phyloP scores from a whole-genome alignment of 441 rosid species.

The Gossypium davidsonii region DNA sequence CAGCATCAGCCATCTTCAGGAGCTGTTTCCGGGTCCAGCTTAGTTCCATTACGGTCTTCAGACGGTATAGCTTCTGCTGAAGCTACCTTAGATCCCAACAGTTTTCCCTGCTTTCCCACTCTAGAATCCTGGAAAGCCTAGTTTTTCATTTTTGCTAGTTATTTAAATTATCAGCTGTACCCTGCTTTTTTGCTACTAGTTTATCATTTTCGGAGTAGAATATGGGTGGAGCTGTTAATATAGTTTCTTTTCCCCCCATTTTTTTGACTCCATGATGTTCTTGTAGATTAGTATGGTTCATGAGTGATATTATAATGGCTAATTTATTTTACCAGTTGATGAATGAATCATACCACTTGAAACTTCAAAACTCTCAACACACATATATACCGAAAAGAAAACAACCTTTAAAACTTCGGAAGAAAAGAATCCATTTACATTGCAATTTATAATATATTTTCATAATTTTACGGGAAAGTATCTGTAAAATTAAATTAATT shows the following conservation, averaged over 20 bases:
- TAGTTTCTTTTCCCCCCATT: neutral
- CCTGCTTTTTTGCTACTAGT: neutral
- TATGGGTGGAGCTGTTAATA: neutral
- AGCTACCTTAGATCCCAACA: neutral
- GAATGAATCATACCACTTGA: no score
- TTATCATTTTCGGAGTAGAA: neutral
- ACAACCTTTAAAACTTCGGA: no score
- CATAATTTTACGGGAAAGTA: no score
- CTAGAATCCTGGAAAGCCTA: neutral
- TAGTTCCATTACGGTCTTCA: neutral
- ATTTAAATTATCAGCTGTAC: neutral
- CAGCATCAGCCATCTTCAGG: slow-evolving; percentile 33
- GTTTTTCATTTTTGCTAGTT: neutral
- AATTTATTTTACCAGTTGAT: no score
- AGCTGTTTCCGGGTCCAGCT: neutral
- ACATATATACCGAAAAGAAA: no score
- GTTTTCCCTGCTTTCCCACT: neutral
- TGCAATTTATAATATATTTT: no score
- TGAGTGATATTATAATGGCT: no score
- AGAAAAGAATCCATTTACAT: no score
- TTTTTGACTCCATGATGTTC: neutral
- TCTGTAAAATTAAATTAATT: no score
- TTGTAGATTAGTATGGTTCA: neutral
- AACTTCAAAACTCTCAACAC: no score
- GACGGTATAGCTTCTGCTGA: neutral